A percentile compares a stretch with the other conserved stretches of the same genome.
Evolutionary conservation across 768 basidiomycete genomes (phyloP).

Genomic region (Collybia sordida): DNA sequence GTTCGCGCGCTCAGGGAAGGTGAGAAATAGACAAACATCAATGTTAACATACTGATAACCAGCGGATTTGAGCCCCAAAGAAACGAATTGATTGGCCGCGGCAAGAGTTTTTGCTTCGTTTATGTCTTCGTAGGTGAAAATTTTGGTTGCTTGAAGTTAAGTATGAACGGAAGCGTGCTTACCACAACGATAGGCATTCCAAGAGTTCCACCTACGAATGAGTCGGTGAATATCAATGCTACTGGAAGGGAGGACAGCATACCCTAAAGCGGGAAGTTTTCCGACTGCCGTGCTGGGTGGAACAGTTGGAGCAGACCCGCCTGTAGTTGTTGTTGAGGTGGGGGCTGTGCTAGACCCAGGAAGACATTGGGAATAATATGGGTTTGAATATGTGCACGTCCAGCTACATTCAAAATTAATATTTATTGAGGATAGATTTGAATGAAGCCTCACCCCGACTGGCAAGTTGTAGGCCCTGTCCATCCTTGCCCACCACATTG

Average conservation of each 20-base stretch:
- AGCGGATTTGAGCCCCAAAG: conserved; percentile 44
- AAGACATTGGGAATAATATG: conserved; percentile 38
- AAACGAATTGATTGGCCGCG: conserved; percentile 45
- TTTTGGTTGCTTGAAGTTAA: neutral
- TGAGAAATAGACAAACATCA: conserved; percentile 33
- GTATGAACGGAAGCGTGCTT: conserved; percentile 6
- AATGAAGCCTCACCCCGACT: conserved; percentile 20
- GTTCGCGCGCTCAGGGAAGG: neutral
- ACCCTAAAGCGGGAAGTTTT: conserved; percentile 49
- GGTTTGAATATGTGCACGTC: conserved; percentile 30
- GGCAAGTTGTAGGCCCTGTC: conserved; percentile 32
- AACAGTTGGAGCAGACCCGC: conserved; percentile 32
- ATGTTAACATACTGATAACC: conserved; percentile 55
- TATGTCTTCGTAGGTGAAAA: conserved; percentile 30
- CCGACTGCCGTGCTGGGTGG: conserved; percentile 41
- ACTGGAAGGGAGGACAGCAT: neutral
- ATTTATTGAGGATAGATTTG: neutral
- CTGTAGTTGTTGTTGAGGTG: conserved; percentile 1
- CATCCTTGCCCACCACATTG: conserved; percentile 35
- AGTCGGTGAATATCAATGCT: neutral
- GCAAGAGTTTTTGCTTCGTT: conserved; percentile 42
- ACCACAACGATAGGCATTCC: conserved; percentile 51
- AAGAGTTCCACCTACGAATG: conserved; percentile 46
- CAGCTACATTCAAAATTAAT: conserved; percentile 19
- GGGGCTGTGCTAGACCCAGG: conserved; percentile 6